Percentiles rank a stretch among this genome's conserved stretches.
These are phyloP conservation scores for Auriscalpium vulgare DNA, from an alignment of 768 basidiomycete genomes.

Conservation along the genomic window DNA sequence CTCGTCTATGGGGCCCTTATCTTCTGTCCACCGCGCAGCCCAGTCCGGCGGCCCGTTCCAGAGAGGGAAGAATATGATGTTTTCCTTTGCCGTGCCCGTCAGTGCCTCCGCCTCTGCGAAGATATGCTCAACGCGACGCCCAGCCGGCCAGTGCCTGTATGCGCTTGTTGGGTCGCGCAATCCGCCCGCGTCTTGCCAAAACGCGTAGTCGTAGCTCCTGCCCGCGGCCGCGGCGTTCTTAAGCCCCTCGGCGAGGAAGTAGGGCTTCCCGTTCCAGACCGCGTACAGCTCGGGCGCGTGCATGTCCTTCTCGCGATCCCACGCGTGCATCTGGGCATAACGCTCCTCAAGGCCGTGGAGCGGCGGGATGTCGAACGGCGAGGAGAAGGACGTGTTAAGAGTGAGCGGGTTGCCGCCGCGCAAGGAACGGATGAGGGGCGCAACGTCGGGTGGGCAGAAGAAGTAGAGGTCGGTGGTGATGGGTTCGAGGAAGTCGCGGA, in stretches of 20 bases:
- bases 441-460: constrained; percentile 37
- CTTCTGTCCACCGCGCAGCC: constrained; percentile 33
- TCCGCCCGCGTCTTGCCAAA: constrained; percentile 53
- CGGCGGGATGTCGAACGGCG: constrained; percentile 43
- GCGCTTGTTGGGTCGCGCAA: constrained; percentile 34
- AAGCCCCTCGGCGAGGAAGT: constrained; percentile 37
- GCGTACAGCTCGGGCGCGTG: constrained; percentile 47
- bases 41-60: constrained; percentile 25
- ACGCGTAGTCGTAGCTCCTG: constrained; percentile 40
- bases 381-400: constrained; percentile 37
- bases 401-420: constrained; percentile 28
- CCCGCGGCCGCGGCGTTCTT: constrained; percentile 19
- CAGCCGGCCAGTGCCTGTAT: constrained; percentile 43
- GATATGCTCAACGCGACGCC: constrained; percentile 29
- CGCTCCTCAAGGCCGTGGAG: constrained; percentile 23
- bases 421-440: constrained; percentile 22
- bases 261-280: constrained; percentile 49
- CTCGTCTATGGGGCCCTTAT: constrained; percentile 39
- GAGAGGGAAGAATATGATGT: constrained; percentile 43
- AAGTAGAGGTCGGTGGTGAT: constrained; percentile 47
- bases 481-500: constrained; percentile 32
- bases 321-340: constrained; percentile 35
- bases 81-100: constrained; percentile 27
- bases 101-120: constrained; percentile 29
- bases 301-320: constrained; percentile 34